phyloP scores from a whole-genome alignment of 1,139 yeast genomes.

The Yamadazyma diospyri region DNA sequence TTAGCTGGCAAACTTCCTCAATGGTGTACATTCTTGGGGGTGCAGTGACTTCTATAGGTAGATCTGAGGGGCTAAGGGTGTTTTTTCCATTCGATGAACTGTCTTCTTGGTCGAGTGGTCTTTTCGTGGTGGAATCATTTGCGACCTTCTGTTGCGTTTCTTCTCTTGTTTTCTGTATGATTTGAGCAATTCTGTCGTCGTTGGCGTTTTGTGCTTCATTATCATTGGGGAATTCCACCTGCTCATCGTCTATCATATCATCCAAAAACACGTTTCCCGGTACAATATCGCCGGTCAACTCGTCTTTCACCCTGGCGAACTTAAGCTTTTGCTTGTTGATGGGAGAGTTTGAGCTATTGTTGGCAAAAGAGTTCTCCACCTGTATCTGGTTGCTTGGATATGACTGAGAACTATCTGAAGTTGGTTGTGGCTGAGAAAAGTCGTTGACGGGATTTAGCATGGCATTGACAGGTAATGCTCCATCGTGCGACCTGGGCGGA shows the following conservation, averaged over 20 bases:
- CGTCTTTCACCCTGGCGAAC: slow-evolving; percentile 1
- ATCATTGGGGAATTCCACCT: not conserved
- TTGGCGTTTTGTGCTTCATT: not conserved
- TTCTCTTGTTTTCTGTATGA: slow-evolving; percentile 1
- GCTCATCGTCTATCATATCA: slow-evolving; percentile 11
- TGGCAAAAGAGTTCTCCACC: slow-evolving; percentile 1
- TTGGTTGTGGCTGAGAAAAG: not conserved
- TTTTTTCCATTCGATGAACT: no score
- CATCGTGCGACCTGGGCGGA: no score
- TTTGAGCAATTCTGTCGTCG: slow-evolving; percentile 2
- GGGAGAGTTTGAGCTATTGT: not conserved
- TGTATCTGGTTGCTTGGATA: not conserved
- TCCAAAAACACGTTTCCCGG: slow-evolving; percentile 16
- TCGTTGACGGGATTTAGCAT: not conserved
- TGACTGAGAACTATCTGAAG: not conserved
- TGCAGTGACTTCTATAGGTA: no score
- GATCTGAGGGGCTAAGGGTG: no score
- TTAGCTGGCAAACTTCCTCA: slow-evolving; percentile 5
- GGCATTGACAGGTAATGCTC: not conserved
- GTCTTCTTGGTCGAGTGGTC: slow-evolving; percentile 3
- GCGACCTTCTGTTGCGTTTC: slow-evolving; percentile 1
- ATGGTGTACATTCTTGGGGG: slow-evolving; percentile 4
- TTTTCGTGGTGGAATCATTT: not conserved
- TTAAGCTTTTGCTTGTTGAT: no score
- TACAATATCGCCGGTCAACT: slow-evolving; percentile 9